Evolutionary conservation across 495 filamentous ascomycete species (phyloP).

Genomic region (Pseudomonodictys pantanalensis): DNA sequence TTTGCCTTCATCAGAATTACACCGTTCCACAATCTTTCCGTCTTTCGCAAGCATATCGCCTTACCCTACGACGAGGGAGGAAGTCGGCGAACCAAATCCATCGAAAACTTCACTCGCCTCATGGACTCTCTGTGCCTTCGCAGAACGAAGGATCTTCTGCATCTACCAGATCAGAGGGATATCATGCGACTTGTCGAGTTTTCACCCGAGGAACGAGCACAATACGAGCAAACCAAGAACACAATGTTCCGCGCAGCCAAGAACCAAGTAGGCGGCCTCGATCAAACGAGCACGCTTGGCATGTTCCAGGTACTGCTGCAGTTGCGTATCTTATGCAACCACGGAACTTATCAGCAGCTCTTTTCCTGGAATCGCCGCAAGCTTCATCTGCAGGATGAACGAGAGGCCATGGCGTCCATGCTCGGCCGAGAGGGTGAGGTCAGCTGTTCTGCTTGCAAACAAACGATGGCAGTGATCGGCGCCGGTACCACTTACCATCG

Average conservation of each 20-base stretch:
- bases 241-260: slow-evolving; percentile 10
- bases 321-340: slow-evolving; percentile 25
- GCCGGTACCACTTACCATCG: slow-evolving; percentile 2
- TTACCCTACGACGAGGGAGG: slow-evolving; percentile 8
- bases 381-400: slow-evolving; percentile 13
- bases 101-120: slow-evolving; percentile 15
- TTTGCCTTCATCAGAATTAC: slow-evolving; percentile 20
- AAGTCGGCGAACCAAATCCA: slow-evolving; percentile 2
- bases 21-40: slow-evolving; percentile 7
- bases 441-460: slow-evolving; percentile 9
- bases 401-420: slow-evolving; percentile 15
- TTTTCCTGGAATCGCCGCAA: slow-evolving; percentile 21
- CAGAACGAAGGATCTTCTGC: slow-evolving; percentile 25
- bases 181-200: slow-evolving; percentile 4
- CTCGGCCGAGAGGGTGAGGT: slow-evolving; percentile 14
- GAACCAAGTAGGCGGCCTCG: slow-evolving; percentile 16
- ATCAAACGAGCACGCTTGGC: slow-evolving; percentile 14
- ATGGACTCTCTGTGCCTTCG: slow-evolving; percentile 28
- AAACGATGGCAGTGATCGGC: slow-evolving; percentile 9
- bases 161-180: slow-evolving; percentile 18
- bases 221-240: slow-evolving; percentile 20
- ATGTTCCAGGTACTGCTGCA: slow-evolving; percentile 24
- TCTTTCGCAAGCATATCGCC: slow-evolving; percentile 18
- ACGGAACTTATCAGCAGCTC: slow-evolving; percentile 18
- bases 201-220: neutral